Evolutionary conservation across 148 eudicot genomes (phyloP), one percentile per base, ranked within the genome.

Genomic region (Rheum nobile): DNA sequence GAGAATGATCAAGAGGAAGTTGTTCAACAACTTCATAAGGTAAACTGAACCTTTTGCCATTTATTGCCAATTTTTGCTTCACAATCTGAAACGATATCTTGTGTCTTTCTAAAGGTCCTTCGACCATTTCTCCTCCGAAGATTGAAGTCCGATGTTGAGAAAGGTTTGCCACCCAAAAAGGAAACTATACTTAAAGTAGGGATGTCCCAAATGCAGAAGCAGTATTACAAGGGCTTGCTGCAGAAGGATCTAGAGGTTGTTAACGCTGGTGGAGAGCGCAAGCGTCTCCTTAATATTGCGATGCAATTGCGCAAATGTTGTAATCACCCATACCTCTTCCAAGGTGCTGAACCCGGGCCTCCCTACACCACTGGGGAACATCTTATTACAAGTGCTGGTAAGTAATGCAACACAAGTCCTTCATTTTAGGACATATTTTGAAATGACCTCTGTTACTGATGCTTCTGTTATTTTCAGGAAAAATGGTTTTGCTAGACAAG

Each of bases 151-250:
- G 99, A 91, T 85, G 99, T 95, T 43, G 99, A 95, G 87, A 91
- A 90, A 79, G 97, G 97, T 71, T 79, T 95, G 74, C 99, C 99
- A 74, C 99, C 99, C 12, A 93, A 93, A 73, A 93, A 93, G 78
- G 98, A 93, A 80, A 93, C 98, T 63, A 93, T 93, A 59, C 96
- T 93, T 43, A 93, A 93, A 79, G 98, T 93, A 71, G 98, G 96
- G 22, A 93, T 93, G 98, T 95, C 99, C 76, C 99, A 91, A 81
- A 89, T 95, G 99, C 99, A 95, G 83, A 95, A 95, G 85, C 99
- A 95, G 79, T 95, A 81, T 76, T 95, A 91, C 63, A 86, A 68
- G 74, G 99, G 97, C 46, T 85, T 95, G 72, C 79, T 95, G 84
- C 99, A 95, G 83, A 95, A 91, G 83, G 99, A 95, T 86, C 97